Evolutionary conservation across 257 asterid genomes (phyloP).

Genomic region (Lantana camara): DNA sequence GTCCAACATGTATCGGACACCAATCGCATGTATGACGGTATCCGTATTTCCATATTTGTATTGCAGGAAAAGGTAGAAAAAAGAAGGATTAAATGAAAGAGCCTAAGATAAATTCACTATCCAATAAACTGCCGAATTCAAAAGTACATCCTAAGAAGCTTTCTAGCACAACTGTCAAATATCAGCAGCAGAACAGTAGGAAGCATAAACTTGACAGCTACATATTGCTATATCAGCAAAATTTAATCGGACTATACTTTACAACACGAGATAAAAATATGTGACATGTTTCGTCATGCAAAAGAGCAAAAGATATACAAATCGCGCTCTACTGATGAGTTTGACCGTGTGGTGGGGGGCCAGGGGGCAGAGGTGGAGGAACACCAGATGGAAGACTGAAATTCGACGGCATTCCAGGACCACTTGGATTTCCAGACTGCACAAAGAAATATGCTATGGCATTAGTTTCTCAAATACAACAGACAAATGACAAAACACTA

Average conservation of each 20-base stretch:
- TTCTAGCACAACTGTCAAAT: neutral
- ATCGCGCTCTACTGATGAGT: slow-evolving; percentile 46
- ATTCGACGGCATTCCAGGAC: slow-evolving; percentile 66
- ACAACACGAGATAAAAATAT: slow-evolving; percentile 28
- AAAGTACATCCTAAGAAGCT: neutral
- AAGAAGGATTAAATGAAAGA: too few relatives aligned
- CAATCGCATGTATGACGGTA: too few relatives aligned
- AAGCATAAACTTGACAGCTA: slow-evolving; percentile 2
- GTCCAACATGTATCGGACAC: too few relatives aligned
- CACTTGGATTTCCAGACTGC: slow-evolving; percentile 83
- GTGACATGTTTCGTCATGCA: neutral
- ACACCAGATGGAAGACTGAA: slow-evolving; percentile 68
- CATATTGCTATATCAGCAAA: slow-evolving; percentile 10
- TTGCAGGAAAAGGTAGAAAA: too few relatives aligned
- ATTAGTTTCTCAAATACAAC: slow-evolving; percentile 14
- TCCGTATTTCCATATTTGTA: too few relatives aligned
- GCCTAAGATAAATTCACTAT: too few relatives aligned
- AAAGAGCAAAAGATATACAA: slow-evolving; percentile 18
- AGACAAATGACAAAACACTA: neutral
- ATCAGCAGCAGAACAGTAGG: neutral
- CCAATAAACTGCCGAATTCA: too few relatives aligned
- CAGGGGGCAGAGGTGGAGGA: slow-evolving; percentile 93
- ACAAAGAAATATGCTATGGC: neutral
- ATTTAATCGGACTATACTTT: slow-evolving; percentile 24
- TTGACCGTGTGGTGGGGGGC: slow-evolving; percentile 92